These are phyloP conservation scores for Tetracentron sinense DNA, from an alignment of 164 flowering plant genomes.

Conservation along the genomic window DNA sequence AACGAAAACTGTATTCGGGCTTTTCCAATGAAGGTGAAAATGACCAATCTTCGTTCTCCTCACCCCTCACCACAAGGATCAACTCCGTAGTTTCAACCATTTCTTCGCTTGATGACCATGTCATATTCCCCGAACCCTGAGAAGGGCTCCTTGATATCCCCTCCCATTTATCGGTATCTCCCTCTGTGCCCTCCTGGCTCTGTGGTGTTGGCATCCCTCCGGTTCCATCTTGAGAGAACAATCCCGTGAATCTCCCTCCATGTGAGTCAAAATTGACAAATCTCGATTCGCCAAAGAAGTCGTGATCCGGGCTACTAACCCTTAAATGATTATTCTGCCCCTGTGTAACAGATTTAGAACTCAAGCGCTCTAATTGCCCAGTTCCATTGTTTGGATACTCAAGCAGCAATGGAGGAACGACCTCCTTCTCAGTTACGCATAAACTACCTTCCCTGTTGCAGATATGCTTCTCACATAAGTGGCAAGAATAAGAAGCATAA, in stretches of 20 bases:
- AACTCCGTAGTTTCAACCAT: slow-evolving; percentile 5
- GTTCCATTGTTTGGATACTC: slow-evolving; percentile 23
- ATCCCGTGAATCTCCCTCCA: slow-evolving; percentile 7
- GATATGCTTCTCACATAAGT: slow-evolving; percentile 6
- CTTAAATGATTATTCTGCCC: slow-evolving; percentile 7
- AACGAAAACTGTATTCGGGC: slow-evolving; percentile 10
- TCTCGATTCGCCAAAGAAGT: slow-evolving; percentile 19
- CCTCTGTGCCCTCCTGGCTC: slow-evolving; percentile 18
- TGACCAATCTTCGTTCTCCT: slow-evolving; percentile 16
- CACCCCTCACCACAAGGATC: slow-evolving; percentile 15
- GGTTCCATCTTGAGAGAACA: slow-evolving; percentile 16
- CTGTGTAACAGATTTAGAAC: slow-evolving; percentile 21
- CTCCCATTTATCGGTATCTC: slow-evolving; percentile 22
- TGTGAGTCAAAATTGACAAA: slow-evolving; percentile 14
- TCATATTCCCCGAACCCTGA: slow-evolving; percentile 17
- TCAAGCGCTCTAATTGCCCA: slow-evolving; percentile 12
- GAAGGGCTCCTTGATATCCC: slow-evolving; percentile 19
- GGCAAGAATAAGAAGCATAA: background rate
- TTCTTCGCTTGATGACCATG: slow-evolving; percentile 28
- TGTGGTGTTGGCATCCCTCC: slow-evolving; percentile 19
- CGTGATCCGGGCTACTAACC: slow-evolving; percentile 22
- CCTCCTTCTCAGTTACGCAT: slow-evolving; percentile 20
- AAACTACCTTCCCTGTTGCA: slow-evolving; percentile 35
- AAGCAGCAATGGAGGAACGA: slow-evolving; percentile 16
- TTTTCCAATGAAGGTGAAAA: slow-evolving; percentile 1